phyloP scores from a whole-genome alignment of 495 filamentous ascomycete species.

The Penicillium egyptiacum region DNA sequence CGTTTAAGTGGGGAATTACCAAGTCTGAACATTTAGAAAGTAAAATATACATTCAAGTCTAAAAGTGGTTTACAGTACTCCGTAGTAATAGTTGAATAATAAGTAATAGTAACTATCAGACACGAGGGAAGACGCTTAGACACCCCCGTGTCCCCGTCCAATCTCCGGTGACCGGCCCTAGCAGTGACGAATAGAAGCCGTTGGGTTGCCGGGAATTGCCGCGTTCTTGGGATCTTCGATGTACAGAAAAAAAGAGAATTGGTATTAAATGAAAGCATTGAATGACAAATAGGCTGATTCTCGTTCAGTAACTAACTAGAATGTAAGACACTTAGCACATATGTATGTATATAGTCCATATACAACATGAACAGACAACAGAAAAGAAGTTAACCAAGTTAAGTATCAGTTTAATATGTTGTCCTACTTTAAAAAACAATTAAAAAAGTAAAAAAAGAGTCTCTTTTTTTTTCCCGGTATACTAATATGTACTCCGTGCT shows the following conservation, averaged over 20 bases:
- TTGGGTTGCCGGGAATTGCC: constrained; percentile 28
- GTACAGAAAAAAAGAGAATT: neutral
- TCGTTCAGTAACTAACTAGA: too few relatives aligned
- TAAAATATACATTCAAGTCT: neutral
- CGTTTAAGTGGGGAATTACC: neutral
- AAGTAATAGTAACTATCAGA: neutral
- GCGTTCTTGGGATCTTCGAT: constrained; percentile 9
- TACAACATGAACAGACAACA: neutral
- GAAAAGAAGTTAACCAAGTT: neutral
- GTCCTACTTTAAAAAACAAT: neutral
- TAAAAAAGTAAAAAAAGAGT: neutral
- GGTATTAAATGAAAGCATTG: constrained; percentile 1
- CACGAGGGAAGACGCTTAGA: constrained; percentile 22
- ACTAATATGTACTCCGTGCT: neutral
- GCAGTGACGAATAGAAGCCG: constrained; percentile 13
- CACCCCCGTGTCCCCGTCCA: constrained; percentile 22
- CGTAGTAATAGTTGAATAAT: neutral
- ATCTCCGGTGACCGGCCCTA: constrained; percentile 26
- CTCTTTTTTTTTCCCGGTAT: neutral
- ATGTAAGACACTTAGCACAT: neutral
- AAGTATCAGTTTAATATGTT: neutral
- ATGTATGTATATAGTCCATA: too few relatives aligned
- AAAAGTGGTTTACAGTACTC: neutral
- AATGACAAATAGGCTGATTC: neutral
- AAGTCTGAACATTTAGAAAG: neutral